A percentile compares a stretch with the other conserved stretches of the same genome.
phyloP scores from a whole-genome alignment of 148 eudicot species.

The Rhododendron ferrugineum region DNA sequence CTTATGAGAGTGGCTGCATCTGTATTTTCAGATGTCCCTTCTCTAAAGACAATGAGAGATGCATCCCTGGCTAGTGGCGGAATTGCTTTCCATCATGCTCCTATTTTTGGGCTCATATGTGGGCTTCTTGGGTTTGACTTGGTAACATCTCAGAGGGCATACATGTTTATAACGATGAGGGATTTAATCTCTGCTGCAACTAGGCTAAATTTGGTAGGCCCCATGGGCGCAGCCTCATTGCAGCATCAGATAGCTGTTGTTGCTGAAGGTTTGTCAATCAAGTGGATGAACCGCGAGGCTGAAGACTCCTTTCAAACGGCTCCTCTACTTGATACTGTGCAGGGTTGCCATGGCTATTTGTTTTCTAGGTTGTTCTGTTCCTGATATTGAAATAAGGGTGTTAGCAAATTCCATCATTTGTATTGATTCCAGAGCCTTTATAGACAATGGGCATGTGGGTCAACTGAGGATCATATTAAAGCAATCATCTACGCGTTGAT shows the following conservation, averaged over 20 bases:
- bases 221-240: conserved; percentile 66
- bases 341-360: conserved; percentile 81
- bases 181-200: conserved; percentile 90
- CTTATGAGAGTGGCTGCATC: conserved; percentile 67
- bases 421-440: neutral
- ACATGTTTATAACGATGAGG: conserved; percentile 64
- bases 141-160: conserved; percentile 63
- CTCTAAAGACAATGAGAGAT: conserved; percentile 65
- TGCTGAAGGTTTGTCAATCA: conserved; percentile 55
- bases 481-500: neutral
- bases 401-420: neutral
- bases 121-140: conserved; percentile 61
- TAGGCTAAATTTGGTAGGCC: conserved; percentile 80
- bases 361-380: conserved; percentile 86
- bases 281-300: conserved; percentile 65
- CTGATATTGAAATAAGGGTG: conserved; percentile 19
- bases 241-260: conserved; percentile 55
- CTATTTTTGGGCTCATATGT: conserved; percentile 72
- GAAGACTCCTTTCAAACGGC: conserved; percentile 83
- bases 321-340: conserved; percentile 76
- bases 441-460: neutral
- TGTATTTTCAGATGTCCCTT: conserved; percentile 67
- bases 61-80: conserved; percentile 29
- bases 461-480: neutral
- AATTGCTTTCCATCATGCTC: conserved; percentile 76